Base-by-base conservation (phyloP, 306 rosid genomes). In the Glycine soja region DNA sequence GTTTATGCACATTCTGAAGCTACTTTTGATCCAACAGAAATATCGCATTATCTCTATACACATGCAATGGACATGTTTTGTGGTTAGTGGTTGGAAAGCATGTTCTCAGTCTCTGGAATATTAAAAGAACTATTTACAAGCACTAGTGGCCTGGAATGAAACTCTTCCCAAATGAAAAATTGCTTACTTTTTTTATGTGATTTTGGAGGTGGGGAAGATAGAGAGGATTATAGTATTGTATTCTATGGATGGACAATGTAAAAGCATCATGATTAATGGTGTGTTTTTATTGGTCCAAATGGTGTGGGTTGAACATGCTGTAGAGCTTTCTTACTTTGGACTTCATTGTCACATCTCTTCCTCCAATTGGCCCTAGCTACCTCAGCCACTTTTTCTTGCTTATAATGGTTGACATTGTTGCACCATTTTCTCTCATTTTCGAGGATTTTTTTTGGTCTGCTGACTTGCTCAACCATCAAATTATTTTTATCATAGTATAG, bases 141-240 rank as follows among this genome's bases (percentile, higher is more conserved):
- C 89, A 82, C 79, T 56, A 75, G 79, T 48, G 67, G 73, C 36
- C 30, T 62, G 57, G 61, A 34, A 69, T 24, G 63, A 43, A 74
- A 74, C 81, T 68, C 80, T 81, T 73, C 69, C 77, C 50, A 59
- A 61, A 61, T 77, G 74, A 76, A 83, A 65, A 38, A 70, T 76
- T 81, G 81, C 77, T 66, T 15, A 13, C 74, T 24, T 54, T 86
- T 86, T 70, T 63, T 36, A 42, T 36, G 45, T 79, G 86, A 63
- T 75, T 38, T 69, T 82, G 82, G 62, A 79, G 79, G 68, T 52
- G 64, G 40, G 64, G 12, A 68, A 62, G 56, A 18, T 53, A 53
- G 62, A 40, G 54, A 67, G 36, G 45, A 15, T 74, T 30, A 30
- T 73, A 45, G 59, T 74, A 8, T 54, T 24, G 52, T 53, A n/a